These are phyloP conservation scores for Petunia axillaris DNA, from an alignment of 257 asterid species.

Conservation along the genomic window DNA sequence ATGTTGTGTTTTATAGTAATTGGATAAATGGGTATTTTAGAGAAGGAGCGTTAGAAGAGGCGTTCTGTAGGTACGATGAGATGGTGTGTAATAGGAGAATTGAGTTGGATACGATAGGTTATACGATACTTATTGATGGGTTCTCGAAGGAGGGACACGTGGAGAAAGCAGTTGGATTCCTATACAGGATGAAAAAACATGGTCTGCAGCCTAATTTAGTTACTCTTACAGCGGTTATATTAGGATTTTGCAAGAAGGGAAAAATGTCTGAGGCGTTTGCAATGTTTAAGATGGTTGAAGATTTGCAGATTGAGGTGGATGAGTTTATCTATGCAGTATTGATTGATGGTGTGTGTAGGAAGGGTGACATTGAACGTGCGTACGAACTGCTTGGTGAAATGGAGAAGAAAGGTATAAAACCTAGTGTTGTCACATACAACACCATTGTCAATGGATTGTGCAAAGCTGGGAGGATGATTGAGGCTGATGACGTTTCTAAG, in stretches of 20 bases:
- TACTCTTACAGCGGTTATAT: constrained; percentile 68
- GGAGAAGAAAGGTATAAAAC: constrained; percentile 62
- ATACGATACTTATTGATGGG: constrained; percentile 79
- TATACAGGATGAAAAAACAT: constrained; percentile 68
- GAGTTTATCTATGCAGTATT: constrained; percentile 72
- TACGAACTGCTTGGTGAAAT: constrained; percentile 66
- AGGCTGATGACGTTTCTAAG: constrained; percentile 68
- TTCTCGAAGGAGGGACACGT: constrained; percentile 76
- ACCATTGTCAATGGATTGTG: constrained; percentile 81
- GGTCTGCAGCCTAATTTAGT: constrained; percentile 71
- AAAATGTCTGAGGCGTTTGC: constrained; percentile 74
- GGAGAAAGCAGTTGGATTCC: constrained; percentile 77
- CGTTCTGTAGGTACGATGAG: constrained; percentile 50
- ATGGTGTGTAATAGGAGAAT: constrained; percentile 47
- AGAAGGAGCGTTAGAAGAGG: constrained; percentile 59
- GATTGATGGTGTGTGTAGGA: constrained; percentile 72
- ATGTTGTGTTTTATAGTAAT: constrained; percentile 68
- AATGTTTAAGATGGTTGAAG: constrained; percentile 55
- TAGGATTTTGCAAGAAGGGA: constrained; percentile 84
- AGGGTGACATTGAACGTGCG: constrained; percentile 58
- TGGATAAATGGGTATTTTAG: constrained; percentile 67
- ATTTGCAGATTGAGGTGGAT: constrained; percentile 61
- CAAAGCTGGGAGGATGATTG: constrained; percentile 71
- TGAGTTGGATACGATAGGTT: constrained; percentile 59
- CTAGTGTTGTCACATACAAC: constrained; percentile 70